Conservation (phyloP, 1,284 basidiomycete species). For the Thelephora terrestris region DNA sequence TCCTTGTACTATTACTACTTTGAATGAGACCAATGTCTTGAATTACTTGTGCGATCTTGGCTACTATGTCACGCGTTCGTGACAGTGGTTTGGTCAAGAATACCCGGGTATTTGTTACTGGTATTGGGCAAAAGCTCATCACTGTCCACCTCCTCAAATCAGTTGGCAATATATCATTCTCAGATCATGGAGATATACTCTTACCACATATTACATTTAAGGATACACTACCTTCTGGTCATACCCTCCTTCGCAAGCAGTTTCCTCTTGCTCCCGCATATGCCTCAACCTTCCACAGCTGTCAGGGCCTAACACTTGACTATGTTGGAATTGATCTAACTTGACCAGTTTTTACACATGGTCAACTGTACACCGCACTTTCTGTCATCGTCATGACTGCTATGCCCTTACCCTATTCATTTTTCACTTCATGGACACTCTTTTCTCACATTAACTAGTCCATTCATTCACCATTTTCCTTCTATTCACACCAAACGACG, state of each 20-base stretch:
- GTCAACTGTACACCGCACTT: conserved; percentile 34
- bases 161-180: conserved; percentile 11
- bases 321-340: conserved; percentile 26
- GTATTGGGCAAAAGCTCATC: conserved; percentile 20
- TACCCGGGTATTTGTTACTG: conserved; percentile 24
- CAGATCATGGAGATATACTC: conserved; percentile 20
- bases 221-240: conserved; percentile 17
- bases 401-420: too few species aligned
- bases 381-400: too few species aligned
- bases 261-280: too few species aligned
- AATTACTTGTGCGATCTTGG: too few species aligned
- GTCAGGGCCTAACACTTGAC: conserved; percentile 32
- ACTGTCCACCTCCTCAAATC: conserved; percentile 21
- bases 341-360: conserved; percentile 29
- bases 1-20: too few species aligned
- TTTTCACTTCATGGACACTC: too few species aligned
- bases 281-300: conserved; percentile 33
- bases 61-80: too few species aligned
- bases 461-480: too few species aligned
- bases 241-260: conserved; percentile 26
- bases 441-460: too few species aligned
- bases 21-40: too few species aligned
- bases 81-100: conserved; percentile 35
- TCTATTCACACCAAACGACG: too few species aligned
- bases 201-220: conserved; percentile 27